A percentile compares a stretch with the other conserved stretches of the same genome.
Conservation (phyloP, 768 basidiomycete genomes). For the Vararia minispora region DNA sequence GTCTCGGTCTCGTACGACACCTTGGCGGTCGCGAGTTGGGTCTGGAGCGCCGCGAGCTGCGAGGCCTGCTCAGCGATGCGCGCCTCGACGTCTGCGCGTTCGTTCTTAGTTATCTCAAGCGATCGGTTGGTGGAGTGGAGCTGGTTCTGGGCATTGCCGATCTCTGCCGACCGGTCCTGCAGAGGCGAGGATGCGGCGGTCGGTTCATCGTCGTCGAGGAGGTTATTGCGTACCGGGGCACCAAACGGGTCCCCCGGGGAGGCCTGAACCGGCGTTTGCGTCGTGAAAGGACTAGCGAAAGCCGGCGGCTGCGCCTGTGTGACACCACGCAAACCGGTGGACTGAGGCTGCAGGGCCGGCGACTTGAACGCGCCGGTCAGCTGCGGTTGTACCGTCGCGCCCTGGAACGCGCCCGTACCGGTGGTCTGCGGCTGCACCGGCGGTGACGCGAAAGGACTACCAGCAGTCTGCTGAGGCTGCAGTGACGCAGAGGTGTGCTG, state of each 20-base stretch:
- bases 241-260: conserved; percentile 41
- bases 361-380: too few species aligned
- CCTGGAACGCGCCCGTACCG: too few species aligned
- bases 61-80: conserved; percentile 55
- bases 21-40: conserved; percentile 73
- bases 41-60: conserved; percentile 72
- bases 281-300: conserved; percentile 2
- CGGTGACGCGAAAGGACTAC: too few species aligned
- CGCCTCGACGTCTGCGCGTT: conserved; percentile 56
- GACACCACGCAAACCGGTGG: conserved; percentile 4
- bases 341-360: conserved; percentile 9
- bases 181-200: conserved; percentile 36
- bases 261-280: conserved; percentile 14
- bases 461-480: conserved; percentile 21
- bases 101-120: conserved; percentile 50
- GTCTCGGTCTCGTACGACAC: conserved; percentile 82
- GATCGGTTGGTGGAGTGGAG: conserved; percentile 69
- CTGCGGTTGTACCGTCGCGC: too few species aligned
- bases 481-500: conserved; percentile 19
- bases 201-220: conserved; percentile 62
- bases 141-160: conserved; percentile 83
- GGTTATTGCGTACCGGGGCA: conserved; percentile 33
- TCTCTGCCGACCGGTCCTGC: conserved; percentile 71
- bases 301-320: neutral
- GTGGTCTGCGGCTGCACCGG: too few species aligned